phyloP scores from a whole-genome alignment of 306 rosid species.

The Vachellia collinsii region DNA sequence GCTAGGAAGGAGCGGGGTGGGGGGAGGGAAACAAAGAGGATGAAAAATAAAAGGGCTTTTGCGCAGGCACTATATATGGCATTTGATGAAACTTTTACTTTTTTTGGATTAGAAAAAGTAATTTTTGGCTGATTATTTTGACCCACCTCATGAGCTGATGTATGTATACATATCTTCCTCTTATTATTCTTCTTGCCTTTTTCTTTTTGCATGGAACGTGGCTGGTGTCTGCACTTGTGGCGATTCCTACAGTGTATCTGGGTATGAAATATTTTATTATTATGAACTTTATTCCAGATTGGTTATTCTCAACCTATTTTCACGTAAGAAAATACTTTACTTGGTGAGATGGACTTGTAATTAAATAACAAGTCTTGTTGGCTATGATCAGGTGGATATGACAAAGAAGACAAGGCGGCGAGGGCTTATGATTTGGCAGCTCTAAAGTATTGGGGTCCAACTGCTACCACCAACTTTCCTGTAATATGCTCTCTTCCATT shows the following conservation, averaged over 20 bases:
- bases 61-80: constrained; percentile 44
- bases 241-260: constrained; percentile 76
- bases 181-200: constrained; percentile 37
- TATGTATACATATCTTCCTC: not conserved
- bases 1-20: constrained; percentile 9
- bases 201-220: constrained; percentile 68
- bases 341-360: constrained; percentile 9
- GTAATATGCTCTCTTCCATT: constrained; percentile 49
- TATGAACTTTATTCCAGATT: not conserved
- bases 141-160: constrained; percentile 45
- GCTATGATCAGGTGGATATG: constrained; percentile 86
- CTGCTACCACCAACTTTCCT: constrained; percentile 94
- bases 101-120: constrained; percentile 36
- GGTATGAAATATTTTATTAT: constrained; percentile 55
- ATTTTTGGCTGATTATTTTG: constrained; percentile 46
- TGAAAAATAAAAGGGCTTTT: constrained; percentile 23
- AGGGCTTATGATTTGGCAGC: constrained; percentile 99
- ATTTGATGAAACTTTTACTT: constrained; percentile 35
- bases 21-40: constrained; percentile 10
- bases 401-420: constrained; percentile 99
- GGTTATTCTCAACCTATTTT: constrained; percentile 1
- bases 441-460: constrained; percentile 93
- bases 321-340: not conserved
- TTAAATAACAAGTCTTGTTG: constrained; percentile 2
- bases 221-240: constrained; percentile 45